phyloP scores from a whole-genome alignment of 2,329 filamentous ascomycete genomes.

The Fusarium pseudoanthophilum region DNA sequence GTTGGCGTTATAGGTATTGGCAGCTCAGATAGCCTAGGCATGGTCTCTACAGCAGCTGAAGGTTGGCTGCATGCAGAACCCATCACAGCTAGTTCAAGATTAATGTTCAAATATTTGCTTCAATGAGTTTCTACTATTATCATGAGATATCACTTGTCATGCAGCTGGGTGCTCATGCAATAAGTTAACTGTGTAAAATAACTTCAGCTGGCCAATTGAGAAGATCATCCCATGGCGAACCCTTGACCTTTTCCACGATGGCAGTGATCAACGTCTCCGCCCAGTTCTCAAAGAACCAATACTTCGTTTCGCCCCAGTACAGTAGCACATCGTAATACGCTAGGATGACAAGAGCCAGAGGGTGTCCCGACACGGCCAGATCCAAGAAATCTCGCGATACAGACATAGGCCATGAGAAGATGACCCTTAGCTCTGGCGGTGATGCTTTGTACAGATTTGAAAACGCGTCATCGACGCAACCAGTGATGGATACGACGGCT shows the following conservation, averaged over 20 bases:
- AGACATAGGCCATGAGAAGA: constrained; percentile 33
- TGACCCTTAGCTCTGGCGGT: constrained; percentile 15
- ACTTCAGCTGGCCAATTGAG: constrained; percentile 20
- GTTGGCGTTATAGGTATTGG: not conserved
- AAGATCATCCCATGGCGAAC: constrained; percentile 30
- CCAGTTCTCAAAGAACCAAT: constrained; percentile 36
- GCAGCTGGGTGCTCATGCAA: not conserved
- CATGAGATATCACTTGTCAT: not conserved
- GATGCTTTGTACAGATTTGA: not conserved
- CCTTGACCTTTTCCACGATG: constrained; percentile 27
- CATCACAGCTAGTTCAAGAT: rapidly evolving
- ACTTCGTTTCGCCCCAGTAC: constrained; percentile 21
- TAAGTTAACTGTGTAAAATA: not conserved
- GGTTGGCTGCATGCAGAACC: too few species aligned
- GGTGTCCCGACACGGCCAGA: constrained; percentile 6
- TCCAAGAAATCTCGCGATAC: constrained; percentile 23
- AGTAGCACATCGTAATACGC: constrained; percentile 26
- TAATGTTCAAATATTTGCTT: not conserved
- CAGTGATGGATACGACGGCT: not conserved
- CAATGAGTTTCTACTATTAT: rapidly evolving
- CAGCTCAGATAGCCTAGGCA: rapidly evolving
- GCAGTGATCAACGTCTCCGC: constrained; percentile 13
- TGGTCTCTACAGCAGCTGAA: rapidly evolving
- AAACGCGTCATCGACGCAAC: not conserved
- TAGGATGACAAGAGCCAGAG: constrained; percentile 18